A percentile compares a stretch with the other conserved stretches of the same genome.
Conservation (phyloP, 2,329 filamentous ascomycete species). For the Colletotrichum sp. region DNA sequence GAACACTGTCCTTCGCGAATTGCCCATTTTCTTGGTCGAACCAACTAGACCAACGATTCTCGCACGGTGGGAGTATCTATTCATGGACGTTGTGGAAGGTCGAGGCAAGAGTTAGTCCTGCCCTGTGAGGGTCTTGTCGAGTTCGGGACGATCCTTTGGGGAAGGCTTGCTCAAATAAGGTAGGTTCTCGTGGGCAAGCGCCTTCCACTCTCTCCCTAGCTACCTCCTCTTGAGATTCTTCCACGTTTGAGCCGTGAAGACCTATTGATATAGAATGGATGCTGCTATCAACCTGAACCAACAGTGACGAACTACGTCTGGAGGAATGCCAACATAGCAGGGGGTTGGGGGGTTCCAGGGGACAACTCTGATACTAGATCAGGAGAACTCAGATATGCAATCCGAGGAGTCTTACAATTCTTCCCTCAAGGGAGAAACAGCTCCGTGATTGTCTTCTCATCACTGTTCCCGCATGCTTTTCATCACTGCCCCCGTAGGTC, state of each 20-base stretch:
- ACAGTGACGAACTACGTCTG: background rate
- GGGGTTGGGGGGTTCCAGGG: too few relatives aligned
- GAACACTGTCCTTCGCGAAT: background rate
- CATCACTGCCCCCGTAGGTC: background rate
- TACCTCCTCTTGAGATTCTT: background rate
- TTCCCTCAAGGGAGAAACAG: background rate
- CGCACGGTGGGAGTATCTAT: background rate
- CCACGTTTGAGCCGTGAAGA: background rate
- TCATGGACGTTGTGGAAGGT: background rate
- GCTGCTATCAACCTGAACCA: background rate
- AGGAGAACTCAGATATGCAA: background rate
- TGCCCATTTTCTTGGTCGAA: background rate
- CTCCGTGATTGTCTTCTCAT: background rate
- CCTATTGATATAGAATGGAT: background rate
- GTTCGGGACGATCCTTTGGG: background rate
- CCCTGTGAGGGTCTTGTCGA: rapidly evolving
- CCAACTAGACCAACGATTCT: background rate
- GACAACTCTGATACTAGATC: background rate
- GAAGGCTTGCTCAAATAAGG: background rate
- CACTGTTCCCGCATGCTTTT: background rate
- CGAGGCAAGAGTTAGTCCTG: background rate
- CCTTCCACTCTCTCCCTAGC: background rate
- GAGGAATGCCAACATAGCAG: background rate
- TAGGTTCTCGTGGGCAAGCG: too few relatives aligned
- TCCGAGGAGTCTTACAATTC: background rate